These are phyloP conservation scores for Fraxinus ornus DNA, from an alignment of 305 asterid genomes.

Conservation along the genomic window DNA sequence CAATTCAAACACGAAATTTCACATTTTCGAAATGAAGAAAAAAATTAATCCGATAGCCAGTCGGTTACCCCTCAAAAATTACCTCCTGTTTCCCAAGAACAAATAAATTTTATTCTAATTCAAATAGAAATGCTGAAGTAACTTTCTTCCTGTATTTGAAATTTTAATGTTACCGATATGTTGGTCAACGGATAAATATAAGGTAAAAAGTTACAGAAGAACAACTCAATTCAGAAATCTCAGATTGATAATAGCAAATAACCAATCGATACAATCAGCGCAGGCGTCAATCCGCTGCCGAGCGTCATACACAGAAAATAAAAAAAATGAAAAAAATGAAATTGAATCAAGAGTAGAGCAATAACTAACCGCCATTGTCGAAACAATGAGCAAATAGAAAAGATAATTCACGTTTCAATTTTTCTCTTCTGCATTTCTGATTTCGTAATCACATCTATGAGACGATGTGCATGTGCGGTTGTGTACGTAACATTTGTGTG, in stretches of 20 bases:
- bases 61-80: background rate
- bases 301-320: too few species aligned
- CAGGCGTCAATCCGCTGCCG: too few species aligned
- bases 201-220: too few species aligned
- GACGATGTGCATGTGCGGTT: background rate
- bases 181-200: too few species aligned
- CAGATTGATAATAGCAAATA: too few species aligned
- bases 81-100: background rate
- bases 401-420: conserved; percentile 12
- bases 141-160: too few species aligned
- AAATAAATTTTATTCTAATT: too few species aligned
- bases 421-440: conserved; percentile 8
- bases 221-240: too few species aligned
- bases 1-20: background rate
- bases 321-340: conserved; percentile 19
- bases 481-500: background rate
- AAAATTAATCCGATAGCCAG: background rate
- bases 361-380: conserved; percentile 58
- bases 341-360: too few species aligned
- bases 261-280: too few species aligned
- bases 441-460: conserved; percentile 25
- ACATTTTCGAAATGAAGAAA: background rate
- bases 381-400: background rate
- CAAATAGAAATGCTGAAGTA: too few species aligned
- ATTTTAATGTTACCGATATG: too few species aligned